These are phyloP conservation scores for Marasmius sp. DNA, from an alignment of 1,284 basidiomycete species.

Conservation along the genomic window DNA sequence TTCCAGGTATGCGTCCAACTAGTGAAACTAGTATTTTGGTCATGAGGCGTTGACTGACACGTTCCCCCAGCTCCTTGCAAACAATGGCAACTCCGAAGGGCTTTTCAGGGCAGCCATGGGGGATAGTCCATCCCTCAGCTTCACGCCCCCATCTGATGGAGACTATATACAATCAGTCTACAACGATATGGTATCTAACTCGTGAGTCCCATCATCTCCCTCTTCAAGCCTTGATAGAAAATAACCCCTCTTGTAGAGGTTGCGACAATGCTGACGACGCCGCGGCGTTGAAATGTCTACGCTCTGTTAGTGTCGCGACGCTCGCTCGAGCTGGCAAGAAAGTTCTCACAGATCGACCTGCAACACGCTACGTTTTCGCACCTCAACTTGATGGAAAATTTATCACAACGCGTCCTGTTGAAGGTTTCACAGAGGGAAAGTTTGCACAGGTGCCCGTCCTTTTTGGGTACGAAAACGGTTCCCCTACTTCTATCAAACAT, in stretches of 20 bases:
- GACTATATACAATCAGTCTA: constrained; percentile 12
- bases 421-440: constrained; percentile 12
- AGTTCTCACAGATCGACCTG: constrained; percentile 1
- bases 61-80: constrained; percentile 12
- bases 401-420: constrained; percentile 11
- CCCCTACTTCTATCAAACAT: no score
- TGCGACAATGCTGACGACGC: constrained; percentile 1
- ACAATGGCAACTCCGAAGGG: constrained; percentile 11
- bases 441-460: constrained; percentile 12
- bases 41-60: background rate
- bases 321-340: constrained; percentile 8
- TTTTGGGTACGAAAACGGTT: constrained; percentile 9
- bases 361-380: constrained; percentile 13
- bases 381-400: constrained; percentile 13
- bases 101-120: constrained; percentile 16
- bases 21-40: background rate
- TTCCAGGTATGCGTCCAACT: constrained; percentile 8
- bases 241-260: background rate
- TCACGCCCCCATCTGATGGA: constrained; percentile 8
- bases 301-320: background rate
- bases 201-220: constrained; percentile 5
- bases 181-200: constrained; percentile 3
- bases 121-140: constrained; percentile 16
- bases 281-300: background rate
- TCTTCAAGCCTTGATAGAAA: no score